Base-by-base conservation (phyloP, 2,329 filamentous ascomycete species). In the Nigrospora sphaerica region DNA sequence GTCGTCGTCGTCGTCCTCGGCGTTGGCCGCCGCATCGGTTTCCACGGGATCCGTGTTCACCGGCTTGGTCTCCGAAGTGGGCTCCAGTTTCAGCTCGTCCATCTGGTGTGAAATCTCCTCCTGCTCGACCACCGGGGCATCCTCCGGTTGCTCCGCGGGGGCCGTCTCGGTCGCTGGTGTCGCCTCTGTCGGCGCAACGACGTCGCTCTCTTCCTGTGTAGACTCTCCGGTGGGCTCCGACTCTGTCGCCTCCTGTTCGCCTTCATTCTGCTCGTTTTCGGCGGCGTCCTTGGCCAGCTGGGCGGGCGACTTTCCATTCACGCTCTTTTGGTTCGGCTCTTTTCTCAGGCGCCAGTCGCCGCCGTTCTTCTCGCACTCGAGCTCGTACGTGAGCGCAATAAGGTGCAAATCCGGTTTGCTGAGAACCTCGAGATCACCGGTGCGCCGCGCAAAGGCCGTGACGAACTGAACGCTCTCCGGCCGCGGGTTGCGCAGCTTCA, bases 321-420 rank as follows among this genome's bases (percentile, higher is more conserved):
- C 61, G 1, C 77, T 65, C 64, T 90, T 91, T 63, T 95, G 90
- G 1, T 83, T 86, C 0, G 92, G 92, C 3, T 79, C 77, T 48
- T 78, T 87, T 51, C 91, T 77, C 64, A 96, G 60, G 49, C 91
- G 79, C 86, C 88, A 95, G 62, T 95, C 84, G 2, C 91, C 91
- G n/a, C 83, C 81, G 62, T 95, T 95, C 48, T 84, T 75, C 71
- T 97, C 91, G 58, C 88, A 86, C 58, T 97, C 92, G n/a, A 97
- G 64, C 63, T 98, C 93, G 64, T 97, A 97, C 1, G 89, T 86
- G 46, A 98, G 72, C 10, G 92, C 93, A 59, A 97, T 72, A 36
- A 98, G 78, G 55, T 95, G 86, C 50, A 97, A 72, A 81, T 98
- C 93, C 1, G 90, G 86, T 61, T 78, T 82, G 68, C 91, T 96